phyloP scores from a whole-genome alignment of 495 filamentous ascomycete species.

The Xylaria palmicola region DNA sequence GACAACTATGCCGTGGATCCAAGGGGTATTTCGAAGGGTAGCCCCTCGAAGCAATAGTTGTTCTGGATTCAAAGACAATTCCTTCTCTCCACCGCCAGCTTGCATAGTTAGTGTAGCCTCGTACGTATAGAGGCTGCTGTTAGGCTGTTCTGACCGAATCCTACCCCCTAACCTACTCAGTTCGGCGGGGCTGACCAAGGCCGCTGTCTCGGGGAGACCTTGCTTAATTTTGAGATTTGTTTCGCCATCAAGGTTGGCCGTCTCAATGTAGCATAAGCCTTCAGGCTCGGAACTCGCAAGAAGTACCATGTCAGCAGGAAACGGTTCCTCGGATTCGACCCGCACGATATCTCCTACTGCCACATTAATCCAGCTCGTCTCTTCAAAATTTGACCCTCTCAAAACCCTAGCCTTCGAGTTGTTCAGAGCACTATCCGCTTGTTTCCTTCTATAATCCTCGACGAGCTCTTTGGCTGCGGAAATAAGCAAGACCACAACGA shows the following conservation, averaged over 20 bases:
- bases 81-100: slow-evolving; percentile 92
- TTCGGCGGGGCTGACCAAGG: slow-evolving; percentile 82
- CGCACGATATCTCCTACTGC: slow-evolving; percentile 91
- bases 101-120: slow-evolving; percentile 95
- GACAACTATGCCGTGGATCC: slow-evolving; percentile 95
- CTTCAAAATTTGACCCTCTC: slow-evolving; percentile 79
- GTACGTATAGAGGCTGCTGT: slow-evolving; percentile 98
- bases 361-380: slow-evolving; percentile 91
- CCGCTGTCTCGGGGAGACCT: slow-evolving; percentile 88
- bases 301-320: slow-evolving; percentile 91
- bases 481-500: slow-evolving; percentile 84
- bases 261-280: slow-evolving; percentile 98
- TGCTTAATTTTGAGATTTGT: slow-evolving; percentile 99
- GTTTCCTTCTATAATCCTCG: slow-evolving; percentile 89
- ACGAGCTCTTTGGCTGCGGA: slow-evolving; percentile 94
- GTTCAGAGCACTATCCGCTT: slow-evolving; percentile 85
- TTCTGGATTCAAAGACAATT: slow-evolving; percentile 58
- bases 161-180: slow-evolving; percentile 83
- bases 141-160: slow-evolving; percentile 92
- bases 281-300: slow-evolving; percentile 96
- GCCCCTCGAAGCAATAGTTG: slow-evolving; percentile 90
- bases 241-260: slow-evolving; percentile 95
- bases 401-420: slow-evolving; percentile 82
- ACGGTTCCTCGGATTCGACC: slow-evolving; percentile 93
- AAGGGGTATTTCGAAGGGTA: slow-evolving; percentile 93